Base-by-base conservation (phyloP, 768 basidiomycete species). In the Leccinum broughii region DNA sequence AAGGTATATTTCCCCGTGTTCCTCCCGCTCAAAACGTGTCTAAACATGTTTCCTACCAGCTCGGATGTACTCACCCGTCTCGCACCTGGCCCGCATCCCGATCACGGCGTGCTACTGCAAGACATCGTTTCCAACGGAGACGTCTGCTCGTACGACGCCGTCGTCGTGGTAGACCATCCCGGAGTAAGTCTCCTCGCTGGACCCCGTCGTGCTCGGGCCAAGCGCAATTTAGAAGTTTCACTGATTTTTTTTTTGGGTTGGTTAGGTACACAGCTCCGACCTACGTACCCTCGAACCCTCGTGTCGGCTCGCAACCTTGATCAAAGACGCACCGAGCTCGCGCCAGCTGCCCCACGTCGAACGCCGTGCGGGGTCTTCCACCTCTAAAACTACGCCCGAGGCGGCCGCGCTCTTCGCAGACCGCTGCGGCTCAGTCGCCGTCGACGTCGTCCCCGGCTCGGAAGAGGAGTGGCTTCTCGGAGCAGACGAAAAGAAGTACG, bases 151-250 rank as follows among this genome's bases (percentile, higher is more conserved):
- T 81, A 85, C 61, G 87, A 90, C 67, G 85, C 85, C 32, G 70
- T 93, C 13, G 77, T 92, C 8, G 68, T 92, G 10, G 76, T 91
- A 46, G 81, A 89, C 63, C 90, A 92, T 55, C 83, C 86, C 10
- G 88, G 89, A 24, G 91, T 92, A 71, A 61, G 87, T 78, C 59
- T 26, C 34, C 22, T 44, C 22, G 50, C 55, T 6, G 34, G 39
- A 55, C 14, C 37, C 37, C 37, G 37, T 39, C 37, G 37, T 39
- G 15, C 37, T 41, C 17, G 17, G 39, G 39, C 39, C 39, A 41
- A 41, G 39, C 17, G 4, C 39, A 41, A 41, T 41, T 41, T 0
- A 41, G 17, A 37, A 35, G 34, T 35, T 7, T 0, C 6, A 35
- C 37, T 39, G 15, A 35, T 14, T 35, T 35, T 35, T 35, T 14